Percentiles rank a stretch among this genome's conserved stretches.
Evolutionary conservation across 2,329 filamentous ascomycete genomes (phyloP).

Genomic region (Passalora sequoiae): DNA sequence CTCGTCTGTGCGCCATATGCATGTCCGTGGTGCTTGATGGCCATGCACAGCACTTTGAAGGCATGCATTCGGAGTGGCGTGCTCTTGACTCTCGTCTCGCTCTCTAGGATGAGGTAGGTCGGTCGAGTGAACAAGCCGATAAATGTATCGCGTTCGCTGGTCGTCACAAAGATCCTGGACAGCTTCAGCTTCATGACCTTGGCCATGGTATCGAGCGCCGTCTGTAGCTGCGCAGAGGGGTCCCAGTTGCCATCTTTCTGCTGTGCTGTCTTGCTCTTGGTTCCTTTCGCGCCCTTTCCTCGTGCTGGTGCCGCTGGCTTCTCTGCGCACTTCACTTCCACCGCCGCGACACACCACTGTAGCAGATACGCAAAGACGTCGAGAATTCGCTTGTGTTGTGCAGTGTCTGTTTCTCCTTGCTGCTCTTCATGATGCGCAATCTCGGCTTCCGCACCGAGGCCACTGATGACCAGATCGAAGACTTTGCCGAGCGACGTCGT

Average conservation of each 20-base stretch:
- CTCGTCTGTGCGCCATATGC: conserved; percentile 95
- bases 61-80: conserved; percentile 90
- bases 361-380: conserved; percentile 92
- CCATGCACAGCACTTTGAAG: conserved; percentile 94
- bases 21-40: conserved; percentile 95
- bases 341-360: conserved; percentile 92
- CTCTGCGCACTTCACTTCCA: conserved; percentile 81
- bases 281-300: conserved; percentile 66
- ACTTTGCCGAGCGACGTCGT: conserved; percentile 83
- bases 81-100: conserved; percentile 84
- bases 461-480: conserved; percentile 77
- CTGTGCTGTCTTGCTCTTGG: conserved; percentile 59
- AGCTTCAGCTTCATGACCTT: conserved; percentile 92
- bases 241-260: conserved; percentile 78
- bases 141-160: conserved; percentile 92
- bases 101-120: conserved; percentile 90
- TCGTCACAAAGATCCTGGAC: conserved; percentile 88
- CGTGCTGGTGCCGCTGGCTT: conserved; percentile 70
- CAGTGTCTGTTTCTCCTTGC: conserved; percentile 57
- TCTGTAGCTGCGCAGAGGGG: conserved; percentile 78
- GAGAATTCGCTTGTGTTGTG: conserved; percentile 83
- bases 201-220: conserved; percentile 87
- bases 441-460: conserved; percentile 70
- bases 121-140: conserved; percentile 86
- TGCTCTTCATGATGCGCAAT: conserved; percentile 84